Base-by-base conservation (phyloP, 192 early-diverging fungal species). In the Umbelopsis isabellina region DNA sequence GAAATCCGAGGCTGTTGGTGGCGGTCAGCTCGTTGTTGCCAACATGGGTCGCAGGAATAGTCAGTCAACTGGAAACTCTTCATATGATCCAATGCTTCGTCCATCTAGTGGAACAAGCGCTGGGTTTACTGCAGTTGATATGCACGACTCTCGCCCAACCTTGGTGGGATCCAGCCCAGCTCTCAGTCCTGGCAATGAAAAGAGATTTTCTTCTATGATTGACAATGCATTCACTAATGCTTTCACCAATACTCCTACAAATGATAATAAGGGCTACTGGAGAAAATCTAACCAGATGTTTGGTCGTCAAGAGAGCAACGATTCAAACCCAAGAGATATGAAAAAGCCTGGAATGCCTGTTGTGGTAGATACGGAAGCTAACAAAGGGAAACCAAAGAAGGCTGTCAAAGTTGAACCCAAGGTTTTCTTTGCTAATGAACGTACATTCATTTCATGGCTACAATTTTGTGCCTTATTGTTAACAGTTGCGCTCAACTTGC, bases 341-440 rank as follows among this genome's bases (percentile, higher is more conserved):
- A 44, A 55, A 13, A 49, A 70, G 35, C 58, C 68, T 0, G 65
- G 73, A 21, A 53, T 70, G 23, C 37, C 61, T 16, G 70, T 53
- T 6, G 51, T 27, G 35, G 20, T 66, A 0, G 46, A 70, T 66
- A 41, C 37, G 37, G 37, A 41, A 41, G 55, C 75, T 15, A 80
- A 72, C 70, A 81, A 79, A 65, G 46, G 73, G 21, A 72, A 66
- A 10, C 37, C 37, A 11, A 83, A 73, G 37, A 83, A 87, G 30
- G 77, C 86, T 10, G 79, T 91, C 33, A 84, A 88, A 35, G 88
- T 94, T 4, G 94, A 95, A 71, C 91, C 94, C 45, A 95, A 95
- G 83, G 90, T 93, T 15, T 94, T 89, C 64, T 92, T 95, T 75
- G 92, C 93, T 46, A 95, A 95, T 68, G 94, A 95, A 76, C 83